Evolutionary conservation across 345 rosid species (phyloP).

Genomic region (Arabidopsis thaliana): DNA sequence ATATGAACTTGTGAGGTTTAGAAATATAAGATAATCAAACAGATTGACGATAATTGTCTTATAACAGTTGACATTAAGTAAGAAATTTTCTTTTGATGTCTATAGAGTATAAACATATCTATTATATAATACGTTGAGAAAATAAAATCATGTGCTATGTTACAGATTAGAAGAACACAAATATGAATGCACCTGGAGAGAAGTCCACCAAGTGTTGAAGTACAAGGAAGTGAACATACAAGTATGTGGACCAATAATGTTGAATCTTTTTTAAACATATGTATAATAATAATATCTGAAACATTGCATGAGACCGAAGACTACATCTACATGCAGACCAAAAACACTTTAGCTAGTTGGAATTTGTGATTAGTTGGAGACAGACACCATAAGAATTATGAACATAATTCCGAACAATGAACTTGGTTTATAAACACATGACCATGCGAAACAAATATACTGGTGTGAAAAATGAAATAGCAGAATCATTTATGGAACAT

Average conservation of each 20-base stretch:
- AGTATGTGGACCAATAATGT: constrained; percentile 38
- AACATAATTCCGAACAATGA: constrained; percentile 23
- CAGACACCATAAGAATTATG: neutral
- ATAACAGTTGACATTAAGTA: neutral
- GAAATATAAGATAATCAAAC: neutral
- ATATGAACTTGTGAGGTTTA: no score
- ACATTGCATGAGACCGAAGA: constrained; percentile 8
- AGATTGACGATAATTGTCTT: neutral
- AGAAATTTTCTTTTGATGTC: neutral
- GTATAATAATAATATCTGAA: neutral
- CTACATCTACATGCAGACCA: neutral
- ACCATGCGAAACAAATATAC: neutral
- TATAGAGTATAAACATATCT: neutral
- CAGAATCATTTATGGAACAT: neutral
- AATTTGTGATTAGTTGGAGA: constrained; percentile 13
- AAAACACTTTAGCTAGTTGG: constrained; percentile 17
- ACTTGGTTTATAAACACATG: constrained; percentile 11
- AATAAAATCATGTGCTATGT: constrained; percentile 16
- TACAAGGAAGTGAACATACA: constrained; percentile 20
- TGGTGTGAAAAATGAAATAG: neutral
- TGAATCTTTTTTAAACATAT: neutral
- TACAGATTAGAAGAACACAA: constrained; percentile 15
- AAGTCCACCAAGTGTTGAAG: constrained; percentile 27
- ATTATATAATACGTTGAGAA: constrained; percentile 9
- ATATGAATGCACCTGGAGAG: constrained; percentile 19